phyloP scores from a whole-genome alignment of 2,329 filamentous ascomycete species.

The Exophiala alcalophila region DNA sequence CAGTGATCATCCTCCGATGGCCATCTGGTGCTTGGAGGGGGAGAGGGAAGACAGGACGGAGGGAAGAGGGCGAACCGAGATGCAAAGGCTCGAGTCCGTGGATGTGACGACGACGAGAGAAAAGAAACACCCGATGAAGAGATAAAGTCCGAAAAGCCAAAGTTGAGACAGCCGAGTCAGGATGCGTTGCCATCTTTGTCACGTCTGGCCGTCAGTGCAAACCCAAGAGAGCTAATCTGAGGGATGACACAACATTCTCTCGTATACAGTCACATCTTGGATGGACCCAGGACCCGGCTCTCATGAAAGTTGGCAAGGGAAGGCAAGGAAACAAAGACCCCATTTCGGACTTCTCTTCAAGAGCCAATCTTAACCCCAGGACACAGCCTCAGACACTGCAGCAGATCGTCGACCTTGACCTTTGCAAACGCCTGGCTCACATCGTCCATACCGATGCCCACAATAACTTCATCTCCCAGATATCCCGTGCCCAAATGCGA shows the following conservation, averaged over 20 bases:
- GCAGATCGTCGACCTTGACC: conserved; percentile 34
- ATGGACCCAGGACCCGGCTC: too few species aligned
- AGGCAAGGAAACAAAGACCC: too few species aligned
- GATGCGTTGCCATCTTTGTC: conserved; percentile 3
- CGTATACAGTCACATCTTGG: conserved; percentile 1
- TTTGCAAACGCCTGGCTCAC: conserved; percentile 36
- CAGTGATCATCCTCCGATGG: too few species aligned
- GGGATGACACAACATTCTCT: too few species aligned
- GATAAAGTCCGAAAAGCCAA: conserved; percentile 28
- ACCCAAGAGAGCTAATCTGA: conserved; percentile 24
- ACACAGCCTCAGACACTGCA: conserved; percentile 39
- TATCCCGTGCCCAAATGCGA: conserved; percentile 37
- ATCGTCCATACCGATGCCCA: conserved; percentile 42
- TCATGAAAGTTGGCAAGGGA: too few species aligned
- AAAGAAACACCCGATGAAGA: conserved; percentile 22
- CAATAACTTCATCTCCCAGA: conserved; percentile 41
- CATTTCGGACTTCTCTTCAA: too few species aligned
- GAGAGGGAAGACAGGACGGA: not conserved
- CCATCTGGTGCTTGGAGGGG: not conserved
- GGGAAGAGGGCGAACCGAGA: conserved; percentile 1
- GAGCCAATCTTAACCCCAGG: conserved; percentile 13
- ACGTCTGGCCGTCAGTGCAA: conserved; percentile 21
- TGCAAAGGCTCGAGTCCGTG: not conserved
- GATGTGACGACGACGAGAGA: conserved; percentile 3
- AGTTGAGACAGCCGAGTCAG: conserved; percentile 27